Percentiles rank a stretch among this genome's conserved stretches.
Evolutionary conservation across 2,329 filamentous ascomycete genomes (phyloP).

Genomic region (Aphanoascus verrucosus): DNA sequence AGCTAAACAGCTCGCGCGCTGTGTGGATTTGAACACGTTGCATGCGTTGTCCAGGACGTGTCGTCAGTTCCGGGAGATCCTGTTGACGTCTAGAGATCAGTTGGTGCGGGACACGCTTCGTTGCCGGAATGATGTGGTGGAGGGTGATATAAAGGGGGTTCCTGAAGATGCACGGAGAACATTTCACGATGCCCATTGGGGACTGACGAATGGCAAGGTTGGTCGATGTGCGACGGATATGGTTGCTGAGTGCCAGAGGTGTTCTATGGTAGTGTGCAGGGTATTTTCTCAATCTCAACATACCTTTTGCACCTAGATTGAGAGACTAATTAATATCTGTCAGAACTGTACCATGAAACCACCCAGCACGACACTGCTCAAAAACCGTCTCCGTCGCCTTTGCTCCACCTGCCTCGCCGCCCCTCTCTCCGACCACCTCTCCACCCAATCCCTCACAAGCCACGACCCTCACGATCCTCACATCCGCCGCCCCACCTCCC

Average conservation of each 20-base stretch:
- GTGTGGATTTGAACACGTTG: slow-evolving; percentile 77
- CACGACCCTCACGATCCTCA: slow-evolving; percentile 17
- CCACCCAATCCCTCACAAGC: slow-evolving; percentile 14
- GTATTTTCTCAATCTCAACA: slow-evolving; percentile 43
- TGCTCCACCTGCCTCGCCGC: slow-evolving; percentile 65
- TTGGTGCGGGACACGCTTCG: slow-evolving; percentile 66
- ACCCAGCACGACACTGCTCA: slow-evolving; percentile 55
- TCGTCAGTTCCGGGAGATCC: slow-evolving; percentile 62
- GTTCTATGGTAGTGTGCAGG: slow-evolving; percentile 66
- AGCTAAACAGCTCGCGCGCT: slow-evolving; percentile 60
- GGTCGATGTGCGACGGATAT: slow-evolving; percentile 76
- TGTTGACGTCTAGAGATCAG: slow-evolving; percentile 66
- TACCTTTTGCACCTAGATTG: background rate
- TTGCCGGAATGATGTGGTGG: slow-evolving; percentile 56
- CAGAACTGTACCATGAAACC: slow-evolving; percentile 88
- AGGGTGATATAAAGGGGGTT: background rate
- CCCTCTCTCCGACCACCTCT: slow-evolving; percentile 43
- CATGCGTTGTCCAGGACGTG: slow-evolving; percentile 74
- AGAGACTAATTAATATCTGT: background rate
- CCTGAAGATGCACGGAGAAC: background rate
- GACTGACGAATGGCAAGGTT: slow-evolving; percentile 53
- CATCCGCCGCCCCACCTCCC: slow-evolving; percentile 2
- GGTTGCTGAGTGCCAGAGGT: slow-evolving; percentile 72
- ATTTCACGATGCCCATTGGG: background rate
- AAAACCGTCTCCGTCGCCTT: slow-evolving; percentile 67